Evolutionary conservation across 129 eudicot genomes (phyloP).

Genomic region (Artemisia tridentata): DNA sequence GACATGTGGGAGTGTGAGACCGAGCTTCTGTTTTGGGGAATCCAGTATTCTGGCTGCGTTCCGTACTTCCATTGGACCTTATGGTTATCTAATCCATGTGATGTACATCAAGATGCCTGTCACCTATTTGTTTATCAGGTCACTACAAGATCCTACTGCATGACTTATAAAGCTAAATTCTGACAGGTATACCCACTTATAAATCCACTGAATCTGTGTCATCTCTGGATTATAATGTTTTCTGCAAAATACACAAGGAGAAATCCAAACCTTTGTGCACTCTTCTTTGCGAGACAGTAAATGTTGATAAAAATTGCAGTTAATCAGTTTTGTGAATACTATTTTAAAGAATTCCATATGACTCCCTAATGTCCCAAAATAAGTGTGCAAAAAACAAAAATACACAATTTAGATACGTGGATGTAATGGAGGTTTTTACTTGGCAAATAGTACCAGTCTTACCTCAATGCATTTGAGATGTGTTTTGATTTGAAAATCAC

Average conservation of each 20-base stretch:
- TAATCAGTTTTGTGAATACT: not conserved
- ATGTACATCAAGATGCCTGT: not conserved
- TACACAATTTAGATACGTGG: too few relatives aligned
- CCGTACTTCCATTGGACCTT: not conserved
- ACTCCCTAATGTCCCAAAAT: too few relatives aligned
- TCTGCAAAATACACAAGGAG: too few relatives aligned
- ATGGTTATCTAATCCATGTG: not conserved
- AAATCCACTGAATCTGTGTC: not conserved
- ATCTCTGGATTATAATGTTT: not conserved
- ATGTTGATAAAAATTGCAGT: not conserved
- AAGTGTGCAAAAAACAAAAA: too few relatives aligned
- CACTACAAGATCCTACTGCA: not conserved
- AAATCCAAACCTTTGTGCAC: not conserved
- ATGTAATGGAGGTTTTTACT: too few relatives aligned
- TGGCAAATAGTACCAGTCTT: too few relatives aligned
- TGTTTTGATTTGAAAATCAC: too few relatives aligned
- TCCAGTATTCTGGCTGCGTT: not conserved
- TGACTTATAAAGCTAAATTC: not conserved
- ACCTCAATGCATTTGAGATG: too few relatives aligned
- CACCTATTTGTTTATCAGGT: not conserved
- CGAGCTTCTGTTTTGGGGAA: not conserved
- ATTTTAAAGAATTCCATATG: not conserved
- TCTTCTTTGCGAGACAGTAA: not conserved
- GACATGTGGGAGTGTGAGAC: not conserved
- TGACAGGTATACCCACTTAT: not conserved